Evolutionary conservation across 129 eudicot species (phyloP).

Genomic region (Daucus carota): DH1_v3.0 NC_030383.2:45003501-45004000

Average conservation of each 20-base stretch:
- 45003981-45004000: no score
- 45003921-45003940: no score
- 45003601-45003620: conserved; percentile 44
- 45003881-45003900: no score
- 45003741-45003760: neutral
- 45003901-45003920: no score
- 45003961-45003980: no score
- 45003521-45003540: conserved; percentile 47
- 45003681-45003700: neutral
- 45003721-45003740: neutral
- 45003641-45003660: conserved; percentile 54
- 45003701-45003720: neutral
- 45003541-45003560: conserved; percentile 37
- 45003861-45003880: no score
- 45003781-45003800: no score
- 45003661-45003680: conserved; percentile 18
- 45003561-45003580: conserved; percentile 34
- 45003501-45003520: conserved; percentile 50
- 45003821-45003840: no score
- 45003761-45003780: no score
- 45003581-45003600: conserved; percentile 22
- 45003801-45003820: no score
- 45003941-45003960: no score
- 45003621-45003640: conserved; percentile 42
- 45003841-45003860: no score